Evolutionary conservation across 2,329 filamentous ascomycete genomes (phyloP), one percentile per base, ranked within the genome.

Genomic region (Penicillium palitans): DNA sequence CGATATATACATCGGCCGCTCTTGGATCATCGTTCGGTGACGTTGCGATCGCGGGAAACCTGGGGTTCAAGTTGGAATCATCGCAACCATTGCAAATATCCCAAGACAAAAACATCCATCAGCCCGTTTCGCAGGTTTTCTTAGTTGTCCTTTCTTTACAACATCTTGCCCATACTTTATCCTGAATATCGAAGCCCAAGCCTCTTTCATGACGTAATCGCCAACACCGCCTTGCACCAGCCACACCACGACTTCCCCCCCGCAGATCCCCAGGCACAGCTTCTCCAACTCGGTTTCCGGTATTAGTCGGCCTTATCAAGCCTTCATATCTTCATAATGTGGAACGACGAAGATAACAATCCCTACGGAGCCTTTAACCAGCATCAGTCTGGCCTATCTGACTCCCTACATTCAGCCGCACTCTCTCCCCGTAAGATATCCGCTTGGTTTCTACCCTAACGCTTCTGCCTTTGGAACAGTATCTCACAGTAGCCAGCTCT

Each of bases 291-390:
- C 40, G 31, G 47, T 44, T 56, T 37, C 29, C 31, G 25, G 39
- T 24, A 31, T 27, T 52, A 33, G 46, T 56, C 27, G 46, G 37
- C 48, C 13, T 45, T 31, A 24, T 55, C 59, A 50, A 55, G 47
- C 45, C n/a, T 44, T 48, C 24, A 40, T 39, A 55, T 9, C 31
- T 33, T 33, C 74, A 83, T 69, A 67, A 98, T 98, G 93, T 98
- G 93, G 93, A 96, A 97, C 83, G 93, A 98, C 81, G 93, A 98
- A 79, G 91, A 98, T 73, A 98, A 98, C 79, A 98, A 98, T 75
- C 93, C 93, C 6, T 97, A 98, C 72, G 93, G 92, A 70, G 93
- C 91, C 76, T 97, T 96, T 80, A 90, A 95, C 75, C 89, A 90
- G 69, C 87, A 90, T 69, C 90, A 96, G 76, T 90, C 90, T 61